Evolutionary conservation across 352 stramenopile genomes (phyloP), one percentile per base, ranked within the genome.

Genomic region (Phytophthora crassamura): DNA sequence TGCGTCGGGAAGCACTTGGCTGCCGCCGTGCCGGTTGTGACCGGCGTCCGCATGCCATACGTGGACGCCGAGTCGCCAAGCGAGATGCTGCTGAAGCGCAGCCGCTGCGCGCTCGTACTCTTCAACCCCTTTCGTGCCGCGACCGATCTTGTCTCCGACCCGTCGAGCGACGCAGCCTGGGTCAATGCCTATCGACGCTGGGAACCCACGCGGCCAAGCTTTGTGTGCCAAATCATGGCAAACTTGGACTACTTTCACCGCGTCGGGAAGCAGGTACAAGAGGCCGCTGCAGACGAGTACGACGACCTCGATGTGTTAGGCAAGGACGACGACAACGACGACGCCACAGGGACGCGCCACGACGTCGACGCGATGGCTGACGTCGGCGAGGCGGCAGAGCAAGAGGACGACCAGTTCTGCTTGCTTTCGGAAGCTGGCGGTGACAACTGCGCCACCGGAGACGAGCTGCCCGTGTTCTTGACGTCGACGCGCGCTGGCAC

Each of bases 231-330:
- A 11, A 18, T 46, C 39, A 46, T 46, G 39, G n/a, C 39, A n/a
- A 46, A 46, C 15, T 25, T 46, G 39, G 39, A 46, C 11, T n/a
- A 46, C n/a, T 46, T 46, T 30, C 11, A 46, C 39, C n/a, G 39
- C 7, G 39, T 46, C 16, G 39, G 30, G 7, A 46, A 46, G 39
- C 39, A 46, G 20, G 39, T 16, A 10, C 16, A 46, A 46, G 39
- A 46, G 39, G 39, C 20, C 7, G 39, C 16, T 7, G 15, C 15
- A 16, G 11, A 10, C 5, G 39, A n/a, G 25, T 2, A 46, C 7
- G 39, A 46, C 39, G 39, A 46, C n/a, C 0, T 46, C 39, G n/a
- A 32, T 8, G 28, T 32, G 28, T 8, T 32, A 6, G 28, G 3
- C 25, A 28, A 28, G 25, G 25, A 28, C 25, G 25, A 28, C 25